Evolutionary conservation across 2,329 filamentous ascomycete genomes (phyloP), one percentile per base, ranked within the genome.

Genomic region (Mycosphaerella sp.): DNA sequence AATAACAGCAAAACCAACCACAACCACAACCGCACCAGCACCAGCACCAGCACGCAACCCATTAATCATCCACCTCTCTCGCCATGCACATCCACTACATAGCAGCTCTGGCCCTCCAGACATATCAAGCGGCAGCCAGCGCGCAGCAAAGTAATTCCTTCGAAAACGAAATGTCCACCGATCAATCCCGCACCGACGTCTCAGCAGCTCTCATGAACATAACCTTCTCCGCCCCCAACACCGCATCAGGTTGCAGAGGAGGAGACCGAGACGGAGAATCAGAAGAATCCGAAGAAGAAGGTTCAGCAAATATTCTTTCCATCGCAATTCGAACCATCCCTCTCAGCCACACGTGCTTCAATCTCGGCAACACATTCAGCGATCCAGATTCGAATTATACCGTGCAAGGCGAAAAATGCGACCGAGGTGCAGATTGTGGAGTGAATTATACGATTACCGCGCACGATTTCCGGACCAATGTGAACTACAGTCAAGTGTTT

Each of bases 181-280:
- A 52, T 41, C 9, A 14, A 1, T 37, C 37, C 7, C 49, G 53
- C 9, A 13, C 27, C 10, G 8, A 35, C 17, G 27, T 55, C 41
- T 55, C 53, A 21, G 49, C 53, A 9, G 18, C 41, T 8, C 45
- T 55, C 30, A 55, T 55, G 53, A 55, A 55, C 86, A 89, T 89
- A 41, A 81, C 74, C 68, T 88, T 88, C 17, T 72, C 67, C 41
- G 85, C 73, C 0, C 73, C 72, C 21, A 82, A 76, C 49, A 82
- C 76, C 49, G 75, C 44, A 9, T 3, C 5, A 3, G 25, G 75
- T 27, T 68, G 57, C 9, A 79, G 84, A n/a, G n/a, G n/a, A n/a
- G n/a, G n/a, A n/a, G n/a, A n/a, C n/a, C n/a, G n/a, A n/a, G n/a
- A n/a, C n/a, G n/a, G n/a, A n/a, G n/a, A n/a, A n/a, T n/a, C n/a